A percentile compares a stretch with the other conserved stretches of the same genome.
These are phyloP conservation scores for Discostella stelligeroides DNA, from an alignment of 108 stramenopile species.

Conservation along the genomic window DNA sequence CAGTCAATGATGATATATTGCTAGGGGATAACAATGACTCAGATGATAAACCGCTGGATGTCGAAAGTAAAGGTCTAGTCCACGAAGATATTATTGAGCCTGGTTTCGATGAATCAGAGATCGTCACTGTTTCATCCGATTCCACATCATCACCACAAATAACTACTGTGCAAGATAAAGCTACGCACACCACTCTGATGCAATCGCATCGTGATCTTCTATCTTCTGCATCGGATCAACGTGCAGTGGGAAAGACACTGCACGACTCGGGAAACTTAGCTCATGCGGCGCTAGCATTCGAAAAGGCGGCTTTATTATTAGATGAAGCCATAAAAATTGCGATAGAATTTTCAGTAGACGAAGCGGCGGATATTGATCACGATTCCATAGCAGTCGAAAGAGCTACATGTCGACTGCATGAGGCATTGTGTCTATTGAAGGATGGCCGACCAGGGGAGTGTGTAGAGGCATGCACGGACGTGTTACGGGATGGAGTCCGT, in stretches of 20 bases:
- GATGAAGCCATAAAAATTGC: conserved; percentile 19
- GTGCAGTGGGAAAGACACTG: conserved; percentile 53
- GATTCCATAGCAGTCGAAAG: conserved; percentile 45
- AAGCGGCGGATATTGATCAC: conserved; percentile 5
- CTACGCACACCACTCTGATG: conserved; percentile 10
- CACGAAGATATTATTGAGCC: neutral
- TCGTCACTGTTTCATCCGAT: too few species aligned
- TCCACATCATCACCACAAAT: neutral
- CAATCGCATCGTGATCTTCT: conserved; percentile 34
- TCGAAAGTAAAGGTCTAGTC: neutral
- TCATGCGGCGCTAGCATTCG: conserved; percentile 58
- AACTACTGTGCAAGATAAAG: neutral
- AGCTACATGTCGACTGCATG: conserved; percentile 82
- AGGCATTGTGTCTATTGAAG: conserved; percentile 85
- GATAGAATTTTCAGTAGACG: conserved; percentile 5
- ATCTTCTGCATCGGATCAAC: conserved; percentile 23
- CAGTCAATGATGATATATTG: too few species aligned
- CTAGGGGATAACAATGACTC: too few species aligned
- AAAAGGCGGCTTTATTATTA: conserved; percentile 50
- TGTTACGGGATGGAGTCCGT: conserved; percentile 46
- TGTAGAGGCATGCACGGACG: conserved; percentile 65
- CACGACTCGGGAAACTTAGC: conserved; percentile 67
- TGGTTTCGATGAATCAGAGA: neutral
- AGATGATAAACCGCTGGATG: too few species aligned
- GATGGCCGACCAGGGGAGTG: conserved; percentile 54